Percentiles rank a stretch among this genome's conserved stretches.
phyloP scores from a whole-genome alignment of 2,329 filamentous ascomycete genomes.

The Dryadomyces quercus-mongolicae region DNA sequence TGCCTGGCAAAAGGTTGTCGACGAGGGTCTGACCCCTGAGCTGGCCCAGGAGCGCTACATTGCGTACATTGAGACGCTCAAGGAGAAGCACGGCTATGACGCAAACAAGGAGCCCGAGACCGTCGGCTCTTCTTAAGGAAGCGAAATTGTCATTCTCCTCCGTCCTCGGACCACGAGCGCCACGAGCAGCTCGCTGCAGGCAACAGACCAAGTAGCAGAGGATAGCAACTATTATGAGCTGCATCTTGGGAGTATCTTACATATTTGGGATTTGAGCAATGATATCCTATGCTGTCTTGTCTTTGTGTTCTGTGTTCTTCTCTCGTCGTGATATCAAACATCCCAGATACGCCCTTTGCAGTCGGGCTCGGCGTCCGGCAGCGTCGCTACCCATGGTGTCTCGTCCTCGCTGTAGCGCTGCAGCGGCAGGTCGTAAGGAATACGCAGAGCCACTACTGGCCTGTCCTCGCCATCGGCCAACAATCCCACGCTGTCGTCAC shows the following conservation, averaged over 20 bases:
- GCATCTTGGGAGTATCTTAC: no score
- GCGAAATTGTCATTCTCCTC: not conserved
- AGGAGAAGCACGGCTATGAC: constrained; percentile 57
- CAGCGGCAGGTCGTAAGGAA: constrained; percentile 75
- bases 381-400: constrained; percentile 64
- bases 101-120: constrained; percentile 50
- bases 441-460: constrained; percentile 53
- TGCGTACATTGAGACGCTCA: constrained; percentile 56
- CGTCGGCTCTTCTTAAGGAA: constrained; percentile 22
- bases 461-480: constrained; percentile 11
- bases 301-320: not conserved
- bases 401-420: constrained; percentile 51
- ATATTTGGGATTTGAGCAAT: not conserved
- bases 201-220: no score
- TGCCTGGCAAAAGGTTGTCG: constrained; percentile 61
- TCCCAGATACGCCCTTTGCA: constrained; percentile 36
- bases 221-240: not conserved
- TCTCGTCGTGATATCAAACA: not conserved
- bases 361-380: constrained; percentile 48
- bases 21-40: constrained; percentile 48
- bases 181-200: no score
- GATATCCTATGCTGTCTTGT: not conserved
- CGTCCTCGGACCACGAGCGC: no score
- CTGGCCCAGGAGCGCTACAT: constrained; percentile 70
- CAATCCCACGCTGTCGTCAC: constrained; percentile 34